Evolutionary conservation across 768 basidiomycete genomes (phyloP).

Genomic region (Calocera viscosa): DNA sequence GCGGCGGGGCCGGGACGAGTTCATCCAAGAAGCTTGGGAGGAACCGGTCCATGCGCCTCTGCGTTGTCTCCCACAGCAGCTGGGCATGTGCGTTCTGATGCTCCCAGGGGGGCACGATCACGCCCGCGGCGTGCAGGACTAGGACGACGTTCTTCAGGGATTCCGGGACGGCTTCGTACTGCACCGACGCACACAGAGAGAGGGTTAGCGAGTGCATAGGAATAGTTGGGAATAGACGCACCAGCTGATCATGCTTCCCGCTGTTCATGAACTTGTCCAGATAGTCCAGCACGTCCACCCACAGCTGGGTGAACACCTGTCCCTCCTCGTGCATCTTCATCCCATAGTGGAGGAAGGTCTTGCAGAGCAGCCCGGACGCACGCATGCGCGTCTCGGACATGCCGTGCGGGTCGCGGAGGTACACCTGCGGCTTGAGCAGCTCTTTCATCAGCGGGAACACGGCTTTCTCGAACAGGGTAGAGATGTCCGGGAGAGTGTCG

Average conservation of each 20-base stretch:
- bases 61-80: slow-evolving; percentile 66
- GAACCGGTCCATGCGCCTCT: slow-evolving; percentile 79
- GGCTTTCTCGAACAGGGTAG: slow-evolving; percentile 77
- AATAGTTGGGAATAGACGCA: slow-evolving; percentile 31
- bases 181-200: neutral
- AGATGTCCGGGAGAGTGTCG: slow-evolving; percentile 48
- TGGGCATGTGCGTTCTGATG: slow-evolving; percentile 37
- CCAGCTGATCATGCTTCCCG: slow-evolving; percentile 70
- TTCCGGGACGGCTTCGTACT: slow-evolving; percentile 94
- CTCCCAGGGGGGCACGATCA: slow-evolving; percentile 61
- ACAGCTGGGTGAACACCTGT: slow-evolving; percentile 51
- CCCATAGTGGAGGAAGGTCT: slow-evolving; percentile 89
- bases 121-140: slow-evolving; percentile 83
- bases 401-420: slow-evolving; percentile 64
- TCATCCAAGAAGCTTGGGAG: slow-evolving; percentile 78
- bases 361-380: slow-evolving; percentile 82
- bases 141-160: slow-evolving; percentile 92
- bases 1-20: slow-evolving; percentile 33
- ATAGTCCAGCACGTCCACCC: slow-evolving; percentile 81
- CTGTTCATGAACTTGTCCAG: slow-evolving; percentile 80
- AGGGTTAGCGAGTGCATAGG: neutral
- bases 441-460: slow-evolving; percentile 89
- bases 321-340: slow-evolving; percentile 47
- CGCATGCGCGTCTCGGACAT: slow-evolving; percentile 85
- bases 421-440: slow-evolving; percentile 70